Base-by-base conservation (phyloP, 306 rosid species). In the Gastrolobium bilobum region DNA sequence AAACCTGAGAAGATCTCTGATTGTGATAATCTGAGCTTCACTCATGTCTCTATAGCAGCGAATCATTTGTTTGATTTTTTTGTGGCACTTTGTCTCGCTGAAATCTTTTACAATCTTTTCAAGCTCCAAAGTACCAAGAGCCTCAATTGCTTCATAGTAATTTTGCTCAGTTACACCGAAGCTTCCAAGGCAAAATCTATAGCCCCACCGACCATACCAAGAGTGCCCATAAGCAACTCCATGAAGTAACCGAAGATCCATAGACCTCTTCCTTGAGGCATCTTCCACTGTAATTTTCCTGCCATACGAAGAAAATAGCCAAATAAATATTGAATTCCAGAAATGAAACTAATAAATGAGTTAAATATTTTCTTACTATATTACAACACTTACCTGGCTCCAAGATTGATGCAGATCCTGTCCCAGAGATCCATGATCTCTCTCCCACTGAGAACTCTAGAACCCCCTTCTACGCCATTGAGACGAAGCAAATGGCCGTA, bases 181-280 rank as follows among this genome's bases (percentile, higher is more conserved):
- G 80, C 94, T 89, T 74, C 97, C 97, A 4, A 87, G 91, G 60
- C 83, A 82, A 52, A 94, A 92, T 48, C 70, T 81, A 71, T 94
- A 94, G 1, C 92, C 97, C 98, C 98, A 92, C 68, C 97, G 84
- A 15, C 97, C 97, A 34, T 92, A 94, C 98, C 98, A 94, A 11
- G 94, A 87, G 79, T 94, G 96, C 4, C 90, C 90, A 67, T 94
- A 92, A 10, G 98, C 96, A 38, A 94, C 91, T 53, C 98, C 98
- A 68, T 94, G 91, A 20, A 94, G 91, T 30, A 94, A 81, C 43
- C 98, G 90, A 52, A 94, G 97, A 71, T 94, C 94, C 97, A 94
- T 92, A 0, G 84, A 75, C 42, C 93, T 83, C 72, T 94, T 94
- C 87, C 88, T 84, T 10, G 95, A 89, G 7, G 75, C 26, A 86